Conservation (phyloP, 768 basidiomycete species). For the Porpolomopsis calyptriformis region DNA sequence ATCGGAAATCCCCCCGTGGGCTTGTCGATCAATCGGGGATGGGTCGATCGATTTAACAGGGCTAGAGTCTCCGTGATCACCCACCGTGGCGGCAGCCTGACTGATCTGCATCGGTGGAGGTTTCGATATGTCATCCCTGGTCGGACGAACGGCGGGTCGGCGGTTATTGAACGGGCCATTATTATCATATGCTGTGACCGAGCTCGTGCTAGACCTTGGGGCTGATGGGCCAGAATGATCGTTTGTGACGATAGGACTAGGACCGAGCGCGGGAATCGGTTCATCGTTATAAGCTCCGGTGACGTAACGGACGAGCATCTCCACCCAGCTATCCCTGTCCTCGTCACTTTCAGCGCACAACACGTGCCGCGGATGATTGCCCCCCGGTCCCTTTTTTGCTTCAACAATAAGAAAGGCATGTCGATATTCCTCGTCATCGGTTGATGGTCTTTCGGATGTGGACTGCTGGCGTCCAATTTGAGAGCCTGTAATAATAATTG, state of each 20-base stretch:
- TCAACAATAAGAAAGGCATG: slow-evolving; percentile 98
- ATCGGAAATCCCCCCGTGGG: slow-evolving; percentile 22
- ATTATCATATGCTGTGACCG: slow-evolving; percentile 25
- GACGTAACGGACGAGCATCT: slow-evolving; percentile 83
- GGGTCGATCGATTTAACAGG: slow-evolving; percentile 45
- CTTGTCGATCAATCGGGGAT: slow-evolving; percentile 34
- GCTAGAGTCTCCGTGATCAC: slow-evolving; percentile 35
- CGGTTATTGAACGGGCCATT: slow-evolving; percentile 16
- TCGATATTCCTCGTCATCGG: slow-evolving; percentile 88
- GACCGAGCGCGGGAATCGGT: slow-evolving; percentile 23
- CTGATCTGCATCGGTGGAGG: no score
- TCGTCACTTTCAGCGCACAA: slow-evolving; percentile 93
- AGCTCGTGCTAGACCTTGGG: slow-evolving; percentile 47
- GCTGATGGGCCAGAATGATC: slow-evolving; percentile 16
- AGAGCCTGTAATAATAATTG: slow-evolving; percentile 82
- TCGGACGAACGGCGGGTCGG: slow-evolving; percentile 32
- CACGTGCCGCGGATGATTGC: slow-evolving; percentile 73
- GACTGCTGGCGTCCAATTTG: slow-evolving; percentile 94
- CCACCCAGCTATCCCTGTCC: slow-evolving; percentile 92
- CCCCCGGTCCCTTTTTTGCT: slow-evolving; percentile 60
- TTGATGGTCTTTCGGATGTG: slow-evolving; percentile 37
- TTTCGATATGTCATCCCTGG: slow-evolving; percentile 43
- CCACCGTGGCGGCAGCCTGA: no score
- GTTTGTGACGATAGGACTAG: slow-evolving; percentile 18
- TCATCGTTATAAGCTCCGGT: slow-evolving; percentile 74